These are phyloP conservation scores for Pascua sp. DNA, from an alignment of 1,284 basidiomycete species.

Conservation along the genomic window DNA sequence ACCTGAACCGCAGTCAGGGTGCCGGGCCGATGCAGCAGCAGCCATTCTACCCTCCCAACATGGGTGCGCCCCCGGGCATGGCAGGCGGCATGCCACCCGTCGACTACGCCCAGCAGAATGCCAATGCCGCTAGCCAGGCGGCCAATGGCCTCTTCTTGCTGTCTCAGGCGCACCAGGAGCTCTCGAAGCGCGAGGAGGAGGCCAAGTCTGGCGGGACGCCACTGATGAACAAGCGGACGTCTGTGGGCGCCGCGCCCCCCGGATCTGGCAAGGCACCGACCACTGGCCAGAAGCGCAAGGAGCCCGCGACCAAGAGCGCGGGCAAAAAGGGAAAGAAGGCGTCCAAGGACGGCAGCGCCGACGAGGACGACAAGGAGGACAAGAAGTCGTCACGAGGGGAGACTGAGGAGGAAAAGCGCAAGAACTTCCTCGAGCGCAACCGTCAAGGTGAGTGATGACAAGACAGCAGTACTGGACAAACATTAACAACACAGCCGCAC, in stretches of 20 bases:
- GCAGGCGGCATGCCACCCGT: constrained; percentile 24
- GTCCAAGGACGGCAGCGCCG: constrained; percentile 40
- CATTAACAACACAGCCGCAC: constrained; percentile 64
- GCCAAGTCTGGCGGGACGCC: constrained; percentile 29
- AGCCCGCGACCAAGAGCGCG: constrained; percentile 13
- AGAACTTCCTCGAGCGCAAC: constrained; percentile 90
- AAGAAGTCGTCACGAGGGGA: constrained; percentile 62
- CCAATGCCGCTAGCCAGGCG: constrained; percentile 54
- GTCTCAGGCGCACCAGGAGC: constrained; percentile 89
- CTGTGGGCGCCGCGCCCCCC: constrained; percentile 7
- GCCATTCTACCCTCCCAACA: constrained; percentile 13
- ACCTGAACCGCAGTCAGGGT: constrained; percentile 29
- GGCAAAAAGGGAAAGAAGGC: constrained; percentile 49
- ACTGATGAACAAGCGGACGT: constrained; percentile 14
- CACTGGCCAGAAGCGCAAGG: constrained; percentile 34
- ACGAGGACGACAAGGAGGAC: constrained; percentile 39
- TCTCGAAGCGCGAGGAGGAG: constrained; percentile 83
- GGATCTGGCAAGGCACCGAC: constrained; percentile 4
- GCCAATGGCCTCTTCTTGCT: constrained; percentile 90
- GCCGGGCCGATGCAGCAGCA: constrained; percentile 1
- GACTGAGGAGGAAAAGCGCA: constrained; percentile 92
- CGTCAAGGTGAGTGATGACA: constrained; percentile 67
- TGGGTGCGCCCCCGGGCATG: constrained; percentile 7
- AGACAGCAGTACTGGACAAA: too few relatives aligned
- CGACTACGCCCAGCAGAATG: constrained; percentile 46